A percentile compares a stretch with the other conserved stretches of the same genome.
Conservation (phyloP, 805 yeast species). For the Metschnikowia picachoensis region DNA sequence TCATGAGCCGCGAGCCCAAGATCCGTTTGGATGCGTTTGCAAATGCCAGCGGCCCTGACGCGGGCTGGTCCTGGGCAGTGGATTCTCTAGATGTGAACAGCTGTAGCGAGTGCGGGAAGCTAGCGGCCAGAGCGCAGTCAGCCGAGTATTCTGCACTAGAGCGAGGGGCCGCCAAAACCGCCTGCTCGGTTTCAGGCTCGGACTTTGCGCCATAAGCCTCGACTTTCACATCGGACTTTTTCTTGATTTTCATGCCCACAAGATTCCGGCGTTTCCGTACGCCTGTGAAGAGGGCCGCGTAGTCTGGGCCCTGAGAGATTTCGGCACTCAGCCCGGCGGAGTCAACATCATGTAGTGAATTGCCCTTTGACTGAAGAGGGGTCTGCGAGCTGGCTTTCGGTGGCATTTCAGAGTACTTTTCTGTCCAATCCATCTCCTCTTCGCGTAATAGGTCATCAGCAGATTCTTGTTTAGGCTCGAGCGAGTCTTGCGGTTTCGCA, state of each 20-base stretch:
- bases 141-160: conserved; percentile 16
- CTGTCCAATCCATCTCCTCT: too few species aligned
- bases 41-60: conserved; percentile 17
- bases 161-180: conserved; percentile 4
- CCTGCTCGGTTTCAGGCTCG: not conserved
- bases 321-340: conserved; percentile 10
- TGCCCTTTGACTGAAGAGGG: not conserved
- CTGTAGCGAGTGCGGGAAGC: conserved; percentile 8
- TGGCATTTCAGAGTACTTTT: too few species aligned
- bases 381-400: not conserved
- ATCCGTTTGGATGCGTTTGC: conserved; percentile 38
- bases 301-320: conserved; percentile 32
- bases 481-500: conserved; percentile 6
- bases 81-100: conserved; percentile 10
- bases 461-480: conserved; percentile 1
- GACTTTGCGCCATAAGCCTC: conserved; percentile 9
- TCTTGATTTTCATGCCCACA: conserved; percentile 21
- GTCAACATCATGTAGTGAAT: conserved; percentile 5
- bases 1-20: conserved; percentile 37
- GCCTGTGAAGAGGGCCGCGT: conserved; percentile 41
- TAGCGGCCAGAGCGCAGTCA: conserved; percentile 8
- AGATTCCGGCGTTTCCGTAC: conserved; percentile 39
- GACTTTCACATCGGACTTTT: conserved; percentile 22
- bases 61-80: not conserved
- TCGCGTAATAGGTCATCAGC: not conserved